phyloP scores from a whole-genome alignment of 225 moss, liverwort and hornwort species.

The Takakia lepidozioides region DNA sequence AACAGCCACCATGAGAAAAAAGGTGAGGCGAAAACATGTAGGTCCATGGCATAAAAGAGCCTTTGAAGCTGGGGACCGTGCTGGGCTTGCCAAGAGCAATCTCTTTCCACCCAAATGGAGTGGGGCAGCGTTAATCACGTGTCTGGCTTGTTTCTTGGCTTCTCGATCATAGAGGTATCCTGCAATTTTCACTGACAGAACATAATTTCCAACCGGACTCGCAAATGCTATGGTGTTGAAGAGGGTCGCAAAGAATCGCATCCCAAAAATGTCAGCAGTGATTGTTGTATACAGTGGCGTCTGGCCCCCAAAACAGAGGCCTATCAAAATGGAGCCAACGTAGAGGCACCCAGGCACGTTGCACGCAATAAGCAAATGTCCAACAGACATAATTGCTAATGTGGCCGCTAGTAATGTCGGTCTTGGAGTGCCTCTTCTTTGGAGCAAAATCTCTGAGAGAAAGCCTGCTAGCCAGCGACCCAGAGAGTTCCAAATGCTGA shows the following conservation, averaged over 20 bases:
- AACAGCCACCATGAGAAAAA: constrained; percentile 23
- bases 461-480: constrained; percentile 53
- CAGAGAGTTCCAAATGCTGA: constrained; percentile 82
- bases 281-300: constrained; percentile 31
- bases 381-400: constrained; percentile 22
- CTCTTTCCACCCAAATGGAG: no score
- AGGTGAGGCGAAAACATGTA: constrained; percentile 19
- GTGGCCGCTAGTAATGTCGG: constrained; percentile 26
- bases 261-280: constrained; percentile 36
- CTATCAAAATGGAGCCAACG: constrained; percentile 28
- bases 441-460: constrained; percentile 42
- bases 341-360: constrained; percentile 25
- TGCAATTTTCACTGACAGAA: constrained; percentile 19
- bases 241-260: constrained; percentile 35
- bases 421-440: constrained; percentile 30
- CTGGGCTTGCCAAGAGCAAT: not conserved
- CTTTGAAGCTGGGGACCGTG: not conserved
- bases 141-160: constrained; percentile 20
- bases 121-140: no score
- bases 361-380: constrained; percentile 19
- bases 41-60: constrained; percentile 10
- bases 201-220: constrained; percentile 24
- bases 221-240: constrained; percentile 33
- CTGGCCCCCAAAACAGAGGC: constrained; percentile 35
- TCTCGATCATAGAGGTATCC: constrained; percentile 18